Evolutionary conservation across 2,329 filamentous ascomycete species (phyloP).

Genomic region (Dactylellina drechsleri): DNA sequence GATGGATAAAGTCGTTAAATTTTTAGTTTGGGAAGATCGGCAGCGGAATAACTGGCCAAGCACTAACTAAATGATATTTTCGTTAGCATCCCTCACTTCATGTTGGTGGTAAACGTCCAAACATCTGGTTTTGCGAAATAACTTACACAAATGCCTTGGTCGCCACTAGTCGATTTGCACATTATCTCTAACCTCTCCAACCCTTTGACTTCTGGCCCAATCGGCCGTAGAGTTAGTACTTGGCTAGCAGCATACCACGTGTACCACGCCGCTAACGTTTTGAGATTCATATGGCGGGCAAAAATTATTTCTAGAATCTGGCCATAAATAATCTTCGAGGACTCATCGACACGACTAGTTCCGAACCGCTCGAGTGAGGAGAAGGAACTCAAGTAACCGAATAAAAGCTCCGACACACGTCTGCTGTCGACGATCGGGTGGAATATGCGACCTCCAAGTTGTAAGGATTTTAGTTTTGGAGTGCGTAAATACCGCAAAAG

Average conservation of each 20-base stretch:
- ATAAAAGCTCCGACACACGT: background rate
- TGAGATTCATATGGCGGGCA: constrained; percentile 1
- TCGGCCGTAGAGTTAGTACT: background rate
- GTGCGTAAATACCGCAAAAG: constrained; percentile 24
- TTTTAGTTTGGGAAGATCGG: background rate
- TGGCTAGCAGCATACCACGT: constrained; percentile 13
- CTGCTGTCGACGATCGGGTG: background rate
- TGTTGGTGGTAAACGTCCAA: background rate
- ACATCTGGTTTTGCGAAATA: background rate
- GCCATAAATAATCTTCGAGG: background rate
- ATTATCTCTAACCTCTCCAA: constrained; percentile 20
- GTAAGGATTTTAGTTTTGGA: constrained; percentile 27
- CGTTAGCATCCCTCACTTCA: background rate
- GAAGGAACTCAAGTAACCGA: constrained; percentile 13
- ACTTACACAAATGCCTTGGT: constrained; percentile 20
- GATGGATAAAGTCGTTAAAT: constrained; percentile 9
- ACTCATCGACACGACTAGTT: background rate
- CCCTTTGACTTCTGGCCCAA: background rate
- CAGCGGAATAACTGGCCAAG: constrained; percentile 9
- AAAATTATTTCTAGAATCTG: background rate
- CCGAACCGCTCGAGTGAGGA: constrained; percentile 32
- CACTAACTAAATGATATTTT: background rate
- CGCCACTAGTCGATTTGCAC: background rate
- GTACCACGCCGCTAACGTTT: constrained; percentile 26
- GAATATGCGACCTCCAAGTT: constrained; percentile 16